Conservation (phyloP, 306 rosid genomes). For the cucumber (Cucumis sativus) region DNA sequence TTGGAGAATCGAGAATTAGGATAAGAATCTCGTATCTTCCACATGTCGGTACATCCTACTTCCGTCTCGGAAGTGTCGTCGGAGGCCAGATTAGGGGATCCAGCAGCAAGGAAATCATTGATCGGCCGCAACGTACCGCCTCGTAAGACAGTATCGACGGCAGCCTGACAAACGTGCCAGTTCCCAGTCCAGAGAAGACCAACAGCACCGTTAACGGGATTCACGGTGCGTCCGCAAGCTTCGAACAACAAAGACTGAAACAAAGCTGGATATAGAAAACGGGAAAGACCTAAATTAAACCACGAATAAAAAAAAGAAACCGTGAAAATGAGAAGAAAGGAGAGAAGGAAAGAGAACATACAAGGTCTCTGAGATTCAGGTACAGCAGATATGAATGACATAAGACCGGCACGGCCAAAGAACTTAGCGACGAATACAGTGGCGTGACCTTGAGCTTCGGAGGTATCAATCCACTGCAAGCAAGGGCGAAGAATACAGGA, state of each 20-base stretch:
- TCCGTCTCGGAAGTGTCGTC: not conserved
- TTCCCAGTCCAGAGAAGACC: constrained; percentile 63
- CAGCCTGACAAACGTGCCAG: constrained; percentile 71
- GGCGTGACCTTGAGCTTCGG: constrained; percentile 93
- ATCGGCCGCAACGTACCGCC: constrained; percentile 39
- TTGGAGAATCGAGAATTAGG: constrained; percentile 25
- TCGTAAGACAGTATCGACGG: constrained; percentile 42
- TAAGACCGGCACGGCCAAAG: constrained; percentile 98
- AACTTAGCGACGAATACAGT: constrained; percentile 95
- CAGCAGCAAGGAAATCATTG: constrained; percentile 12
- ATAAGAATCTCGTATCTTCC: constrained; percentile 5
- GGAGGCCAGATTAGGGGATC: not conserved
- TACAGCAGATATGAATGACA: constrained; percentile 94
- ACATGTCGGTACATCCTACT: constrained; percentile 6
- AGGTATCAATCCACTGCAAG: constrained; percentile 75
- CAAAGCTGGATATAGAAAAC: constrained; percentile 27
- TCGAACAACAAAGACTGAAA: constrained; percentile 72
- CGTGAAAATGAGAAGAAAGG: not conserved
- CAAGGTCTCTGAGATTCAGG: constrained; percentile 72
- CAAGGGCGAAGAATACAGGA: constrained; percentile 82
- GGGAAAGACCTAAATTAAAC: not conserved
- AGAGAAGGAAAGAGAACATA: not conserved
- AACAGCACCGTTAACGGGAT: constrained; percentile 75
- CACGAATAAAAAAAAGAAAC: not conserved
- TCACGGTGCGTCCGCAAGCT: constrained; percentile 70